Percentiles rank a stretch among this genome's conserved stretches.
Conservation (phyloP, 1,284 basidiomycete species). For the Boletellus deceptivus region DNA sequence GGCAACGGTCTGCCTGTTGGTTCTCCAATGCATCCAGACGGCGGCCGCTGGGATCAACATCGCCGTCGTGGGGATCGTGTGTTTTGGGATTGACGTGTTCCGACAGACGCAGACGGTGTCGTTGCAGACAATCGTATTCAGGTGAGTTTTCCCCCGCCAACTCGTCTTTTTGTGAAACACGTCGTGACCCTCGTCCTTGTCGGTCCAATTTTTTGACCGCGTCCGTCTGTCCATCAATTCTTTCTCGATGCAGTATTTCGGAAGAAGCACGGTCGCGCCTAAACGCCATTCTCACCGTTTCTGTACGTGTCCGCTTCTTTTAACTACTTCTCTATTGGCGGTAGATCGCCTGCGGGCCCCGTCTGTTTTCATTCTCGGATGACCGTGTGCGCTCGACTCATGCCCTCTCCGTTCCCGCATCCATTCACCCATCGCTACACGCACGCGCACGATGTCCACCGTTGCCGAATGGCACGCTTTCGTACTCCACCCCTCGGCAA, state of each 20-base stretch:
- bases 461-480: no score
- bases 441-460: no score
- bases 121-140: conserved; percentile 40
- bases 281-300: conserved; percentile 62
- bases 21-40: conserved; percentile 50
- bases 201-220: no score
- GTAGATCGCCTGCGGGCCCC: no score
- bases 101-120: conserved; percentile 45
- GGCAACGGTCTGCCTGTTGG: conserved; percentile 42
- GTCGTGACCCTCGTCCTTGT: no score
- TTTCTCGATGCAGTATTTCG: conserved; percentile 44
- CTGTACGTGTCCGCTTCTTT: conserved; percentile 35
- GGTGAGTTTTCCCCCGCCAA: conserved; percentile 19
- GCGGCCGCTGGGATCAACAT: conserved; percentile 60
- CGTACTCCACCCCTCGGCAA: no score
- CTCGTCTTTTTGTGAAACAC: no score
- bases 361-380: not conserved
- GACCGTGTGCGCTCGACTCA: no score
- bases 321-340: no score
- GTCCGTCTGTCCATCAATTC: no score
- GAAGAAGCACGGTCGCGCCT: conserved; percentile 56
- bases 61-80: conserved; percentile 50
- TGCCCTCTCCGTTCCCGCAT: no score
- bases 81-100: conserved; percentile 46
- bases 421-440: no score